Conservation (phyloP, 78 protist genomes). For the Andalucia godoyi region DNA sequence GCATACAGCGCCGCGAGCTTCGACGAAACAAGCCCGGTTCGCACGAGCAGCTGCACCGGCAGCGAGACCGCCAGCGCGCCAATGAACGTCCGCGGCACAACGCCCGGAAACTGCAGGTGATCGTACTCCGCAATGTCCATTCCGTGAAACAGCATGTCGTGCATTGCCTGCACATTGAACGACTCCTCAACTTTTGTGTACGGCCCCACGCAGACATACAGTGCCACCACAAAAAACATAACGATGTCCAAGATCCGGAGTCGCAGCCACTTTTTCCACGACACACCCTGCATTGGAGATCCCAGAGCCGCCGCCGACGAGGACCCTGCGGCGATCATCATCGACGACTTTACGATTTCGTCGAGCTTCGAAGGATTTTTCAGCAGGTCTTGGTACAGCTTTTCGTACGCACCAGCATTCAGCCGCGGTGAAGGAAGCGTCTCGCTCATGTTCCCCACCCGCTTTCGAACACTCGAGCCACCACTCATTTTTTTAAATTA, state of each 20-base stretch:
- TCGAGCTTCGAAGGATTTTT: too few relatives aligned
- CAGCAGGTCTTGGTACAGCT: too few relatives aligned
- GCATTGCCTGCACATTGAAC: conserved; percentile 81
- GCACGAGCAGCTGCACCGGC: neutral
- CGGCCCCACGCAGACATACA: neutral
- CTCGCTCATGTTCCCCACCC: too few relatives aligned
- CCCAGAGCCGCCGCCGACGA: too few relatives aligned
- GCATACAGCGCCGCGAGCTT: neutral
- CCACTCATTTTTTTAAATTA: too few relatives aligned
- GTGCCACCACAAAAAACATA: neutral
- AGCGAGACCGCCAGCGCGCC: conserved; percentile 48
- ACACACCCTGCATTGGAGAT: too few relatives aligned
- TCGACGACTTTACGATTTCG: too few relatives aligned
- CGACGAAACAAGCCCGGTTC: neutral
- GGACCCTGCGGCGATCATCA: too few relatives aligned
- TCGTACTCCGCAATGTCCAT: conserved; percentile 38
- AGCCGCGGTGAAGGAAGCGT: too few relatives aligned
- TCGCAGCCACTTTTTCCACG: too few relatives aligned
- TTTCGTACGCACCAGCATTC: too few relatives aligned
- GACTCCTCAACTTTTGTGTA: conserved; percentile 85
- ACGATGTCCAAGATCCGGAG: conserved; percentile 17
- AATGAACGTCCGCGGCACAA: conserved; percentile 80
- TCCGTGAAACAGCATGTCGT: conserved; percentile 58
- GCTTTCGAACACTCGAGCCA: too few relatives aligned
- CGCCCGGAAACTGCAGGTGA: conserved; percentile 78